Percentiles rank a stretch among this genome's conserved stretches.
Evolutionary conservation across 441 rosid genomes (phyloP).

Genomic region (Gossypium trilobum): DNA sequence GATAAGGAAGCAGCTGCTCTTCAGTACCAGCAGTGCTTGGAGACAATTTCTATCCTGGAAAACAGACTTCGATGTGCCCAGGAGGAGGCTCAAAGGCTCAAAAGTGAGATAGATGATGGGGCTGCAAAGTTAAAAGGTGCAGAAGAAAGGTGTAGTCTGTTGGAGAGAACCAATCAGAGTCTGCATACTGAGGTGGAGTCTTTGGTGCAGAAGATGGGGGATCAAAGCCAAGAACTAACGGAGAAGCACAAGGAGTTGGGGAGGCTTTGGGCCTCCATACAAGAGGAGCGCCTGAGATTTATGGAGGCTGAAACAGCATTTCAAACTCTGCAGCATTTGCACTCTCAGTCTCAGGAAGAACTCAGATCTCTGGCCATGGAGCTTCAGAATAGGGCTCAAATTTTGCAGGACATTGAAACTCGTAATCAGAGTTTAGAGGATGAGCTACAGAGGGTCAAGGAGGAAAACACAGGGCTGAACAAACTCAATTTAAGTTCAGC

Average conservation of each 20-base stretch:
- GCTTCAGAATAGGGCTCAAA: slow-evolving; percentile 52
- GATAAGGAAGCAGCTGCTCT: slow-evolving; percentile 64
- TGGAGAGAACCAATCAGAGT: slow-evolving; percentile 71
- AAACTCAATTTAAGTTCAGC: slow-evolving; percentile 66
- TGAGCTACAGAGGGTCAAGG: slow-evolving; percentile 51
- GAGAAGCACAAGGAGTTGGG: slow-evolving; percentile 87
- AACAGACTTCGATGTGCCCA: slow-evolving; percentile 43
- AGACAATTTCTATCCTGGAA: slow-evolving; percentile 58
- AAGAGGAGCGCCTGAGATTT: slow-evolving; percentile 75
- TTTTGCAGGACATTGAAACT: slow-evolving; percentile 57
- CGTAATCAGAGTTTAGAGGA: slow-evolving; percentile 44
- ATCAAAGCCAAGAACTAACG: slow-evolving; percentile 63
- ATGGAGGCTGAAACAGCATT: slow-evolving; percentile 93
- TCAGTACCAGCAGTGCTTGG: slow-evolving; percentile 63
- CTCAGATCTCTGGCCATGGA: slow-evolving; percentile 56
- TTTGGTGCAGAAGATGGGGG: slow-evolving; percentile 43
- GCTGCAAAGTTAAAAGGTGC: slow-evolving; percentile 55
- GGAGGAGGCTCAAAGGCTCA: slow-evolving; percentile 65
- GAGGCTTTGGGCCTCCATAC: slow-evolving; percentile 70
- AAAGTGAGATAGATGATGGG: slow-evolving; percentile 56
- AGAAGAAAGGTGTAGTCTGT: slow-evolving; percentile 64
- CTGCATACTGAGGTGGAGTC: slow-evolving; percentile 61
- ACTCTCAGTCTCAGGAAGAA: slow-evolving; percentile 90
- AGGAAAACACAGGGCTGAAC: slow-evolving; percentile 47
- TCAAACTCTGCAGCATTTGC: slow-evolving; percentile 84